Evolutionary conservation across 305 asterid species (phyloP).

Genomic region (Fraxinus greggii): DNA sequence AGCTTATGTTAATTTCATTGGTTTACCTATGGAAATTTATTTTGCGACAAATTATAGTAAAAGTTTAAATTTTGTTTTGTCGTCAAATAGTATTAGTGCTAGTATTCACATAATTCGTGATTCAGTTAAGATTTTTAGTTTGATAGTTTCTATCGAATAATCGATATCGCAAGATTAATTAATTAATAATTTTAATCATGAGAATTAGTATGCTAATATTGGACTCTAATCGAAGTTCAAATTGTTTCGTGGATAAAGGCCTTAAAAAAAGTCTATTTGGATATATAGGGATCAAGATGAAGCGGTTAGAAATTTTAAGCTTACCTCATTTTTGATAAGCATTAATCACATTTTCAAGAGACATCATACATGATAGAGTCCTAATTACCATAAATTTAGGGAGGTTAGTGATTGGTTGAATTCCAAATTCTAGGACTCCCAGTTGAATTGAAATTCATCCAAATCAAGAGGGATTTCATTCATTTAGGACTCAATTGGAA

Average conservation of each 20-base stretch:
- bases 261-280: background rate
- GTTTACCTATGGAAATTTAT: background rate
- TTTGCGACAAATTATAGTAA: background rate
- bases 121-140: background rate
- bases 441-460: background rate
- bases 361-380: background rate
- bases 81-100: background rate
- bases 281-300: background rate
- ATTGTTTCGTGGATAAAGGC: background rate
- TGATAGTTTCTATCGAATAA: background rate
- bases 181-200: background rate
- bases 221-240: background rate
- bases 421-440: background rate
- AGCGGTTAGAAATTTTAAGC: background rate
- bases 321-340: background rate
- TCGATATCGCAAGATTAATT: background rate
- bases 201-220: background rate
- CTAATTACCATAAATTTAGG: background rate
- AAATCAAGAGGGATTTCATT: background rate
- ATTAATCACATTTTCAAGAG: background rate
- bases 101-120: background rate
- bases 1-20: background rate
- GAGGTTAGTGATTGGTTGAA: background rate
- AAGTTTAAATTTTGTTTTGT: background rate
- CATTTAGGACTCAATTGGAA: background rate